These are phyloP conservation scores for Rhododendron henanense DNA, from an alignment of 148 eudicot genomes.

Conservation along the genomic window DNA sequence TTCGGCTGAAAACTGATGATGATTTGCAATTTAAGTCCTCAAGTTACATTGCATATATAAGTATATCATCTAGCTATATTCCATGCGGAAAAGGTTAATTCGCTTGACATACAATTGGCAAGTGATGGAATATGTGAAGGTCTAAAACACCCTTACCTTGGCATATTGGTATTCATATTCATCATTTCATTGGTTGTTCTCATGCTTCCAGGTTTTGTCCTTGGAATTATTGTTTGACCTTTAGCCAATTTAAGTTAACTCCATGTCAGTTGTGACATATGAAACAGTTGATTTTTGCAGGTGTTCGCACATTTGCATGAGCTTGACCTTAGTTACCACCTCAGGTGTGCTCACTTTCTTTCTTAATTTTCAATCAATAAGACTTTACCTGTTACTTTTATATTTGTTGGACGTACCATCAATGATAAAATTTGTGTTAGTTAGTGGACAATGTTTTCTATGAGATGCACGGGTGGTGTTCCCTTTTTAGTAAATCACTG, in stretches of 20 bases:
- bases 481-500: not conserved
- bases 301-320: constrained; percentile 91
- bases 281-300: constrained; percentile 38
- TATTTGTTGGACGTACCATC: not conserved
- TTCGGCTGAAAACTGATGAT: not conserved
- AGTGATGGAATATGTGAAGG: not conserved
- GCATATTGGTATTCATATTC: not conserved
- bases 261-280: constrained; percentile 2
- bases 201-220: not conserved
- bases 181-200: not conserved
- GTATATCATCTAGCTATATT: not conserved
- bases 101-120: not conserved
- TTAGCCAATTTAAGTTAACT: not conserved
- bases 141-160: not conserved
- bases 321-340: constrained; percentile 87
- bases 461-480: not conserved
- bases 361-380: not conserved
- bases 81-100: not conserved
- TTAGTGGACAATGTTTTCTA: not conserved
- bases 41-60: not conserved
- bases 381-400: not conserved
- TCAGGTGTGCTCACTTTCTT: constrained; percentile 48
- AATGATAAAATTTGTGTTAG: not conserved
- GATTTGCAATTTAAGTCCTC: not conserved
- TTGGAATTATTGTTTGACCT: not conserved